Percentiles rank a stretch among this genome's conserved stretches.
phyloP scores from a whole-genome alignment of 441 rosid genomes.

The Codiaeum variegatum region DNA sequence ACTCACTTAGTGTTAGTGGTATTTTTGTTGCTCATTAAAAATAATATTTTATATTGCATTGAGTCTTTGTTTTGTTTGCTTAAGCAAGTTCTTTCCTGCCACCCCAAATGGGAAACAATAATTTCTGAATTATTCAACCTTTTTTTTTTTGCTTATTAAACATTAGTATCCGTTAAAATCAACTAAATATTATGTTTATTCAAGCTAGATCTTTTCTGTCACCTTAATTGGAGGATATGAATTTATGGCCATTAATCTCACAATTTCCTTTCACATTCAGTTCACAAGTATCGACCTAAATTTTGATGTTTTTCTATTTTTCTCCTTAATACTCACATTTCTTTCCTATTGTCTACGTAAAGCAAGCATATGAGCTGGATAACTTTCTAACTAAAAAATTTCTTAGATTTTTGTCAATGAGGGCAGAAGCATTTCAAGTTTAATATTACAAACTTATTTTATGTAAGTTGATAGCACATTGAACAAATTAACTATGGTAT shows the following conservation, averaged over 20 bases:
- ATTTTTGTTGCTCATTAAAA: neutral
- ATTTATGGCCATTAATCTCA: neutral
- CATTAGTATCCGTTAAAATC: neutral
- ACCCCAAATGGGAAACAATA: neutral
- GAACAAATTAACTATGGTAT: slow-evolving; percentile 80
- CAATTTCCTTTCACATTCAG: neutral
- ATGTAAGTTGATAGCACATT: slow-evolving; percentile 91
- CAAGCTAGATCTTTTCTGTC: neutral
- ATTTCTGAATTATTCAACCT: neutral
- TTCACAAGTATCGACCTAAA: no score
- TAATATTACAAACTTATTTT: slow-evolving; percentile 82
- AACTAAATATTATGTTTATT: neutral
- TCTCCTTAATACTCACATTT: neutral
- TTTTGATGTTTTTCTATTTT: slow-evolving; percentile 2
- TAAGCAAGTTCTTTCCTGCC: neutral
- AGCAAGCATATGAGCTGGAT: slow-evolving; percentile 95
- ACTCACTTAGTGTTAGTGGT: neutral
- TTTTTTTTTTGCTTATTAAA: neutral
- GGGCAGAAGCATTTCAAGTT: slow-evolving; percentile 98
- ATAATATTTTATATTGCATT: neutral
- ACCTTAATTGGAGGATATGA: neutral
- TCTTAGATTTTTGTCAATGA: slow-evolving; percentile 92
- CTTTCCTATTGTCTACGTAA: slow-evolving; percentile 48
- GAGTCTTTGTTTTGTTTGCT: neutral
- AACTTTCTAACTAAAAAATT: slow-evolving; percentile 84